A percentile compares a stretch with the other conserved stretches of the same genome.
These are phyloP conservation scores for Fusarium transvaalense DNA, from an alignment of 2,329 filamentous ascomycete species.

Conservation along the genomic window DNA sequence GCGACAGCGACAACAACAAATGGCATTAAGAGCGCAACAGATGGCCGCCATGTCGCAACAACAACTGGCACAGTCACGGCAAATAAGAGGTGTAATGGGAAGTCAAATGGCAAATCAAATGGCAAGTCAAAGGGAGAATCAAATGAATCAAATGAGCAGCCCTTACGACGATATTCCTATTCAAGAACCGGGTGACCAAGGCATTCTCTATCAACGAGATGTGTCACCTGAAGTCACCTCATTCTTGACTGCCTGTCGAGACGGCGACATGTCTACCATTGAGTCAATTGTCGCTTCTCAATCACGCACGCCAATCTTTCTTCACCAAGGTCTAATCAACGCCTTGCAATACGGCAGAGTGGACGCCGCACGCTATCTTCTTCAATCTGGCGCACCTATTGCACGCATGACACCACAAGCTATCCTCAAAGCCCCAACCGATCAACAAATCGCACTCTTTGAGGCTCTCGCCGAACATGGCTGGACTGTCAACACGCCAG, in stretches of 20 bases:
- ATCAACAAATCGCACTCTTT: constrained; percentile 21
- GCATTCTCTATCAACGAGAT: neutral
- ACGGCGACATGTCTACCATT: constrained; percentile 11
- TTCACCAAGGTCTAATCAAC: constrained; percentile 1
- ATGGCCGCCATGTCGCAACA: neutral
- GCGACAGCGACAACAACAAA: neutral
- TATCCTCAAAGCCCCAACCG: constrained; percentile 16
- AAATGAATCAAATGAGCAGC: neutral
- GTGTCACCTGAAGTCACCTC: neutral
- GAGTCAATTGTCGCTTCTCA: neutral
- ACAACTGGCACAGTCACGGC: neutral
- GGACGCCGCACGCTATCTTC: constrained; percentile 15
- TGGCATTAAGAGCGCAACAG: neutral
- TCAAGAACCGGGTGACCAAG: neutral
- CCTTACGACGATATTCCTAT: constrained; percentile 9
- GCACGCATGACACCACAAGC: constrained; percentile 7
- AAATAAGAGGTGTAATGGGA: too few species aligned
- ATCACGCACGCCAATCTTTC: constrained; percentile 11
- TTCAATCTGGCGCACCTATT: constrained; percentile 30
- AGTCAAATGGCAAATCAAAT: neutral
- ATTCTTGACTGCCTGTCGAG: constrained; percentile 29
- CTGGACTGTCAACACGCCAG: constrained; percentile 30
- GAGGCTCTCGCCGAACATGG: constrained; percentile 22
- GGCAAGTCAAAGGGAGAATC: neutral
- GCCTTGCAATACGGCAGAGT: constrained; percentile 24